Evolutionary conservation across 2,329 filamentous ascomycete species (phyloP).

Genomic region (Arthroderma sp.): DNA sequence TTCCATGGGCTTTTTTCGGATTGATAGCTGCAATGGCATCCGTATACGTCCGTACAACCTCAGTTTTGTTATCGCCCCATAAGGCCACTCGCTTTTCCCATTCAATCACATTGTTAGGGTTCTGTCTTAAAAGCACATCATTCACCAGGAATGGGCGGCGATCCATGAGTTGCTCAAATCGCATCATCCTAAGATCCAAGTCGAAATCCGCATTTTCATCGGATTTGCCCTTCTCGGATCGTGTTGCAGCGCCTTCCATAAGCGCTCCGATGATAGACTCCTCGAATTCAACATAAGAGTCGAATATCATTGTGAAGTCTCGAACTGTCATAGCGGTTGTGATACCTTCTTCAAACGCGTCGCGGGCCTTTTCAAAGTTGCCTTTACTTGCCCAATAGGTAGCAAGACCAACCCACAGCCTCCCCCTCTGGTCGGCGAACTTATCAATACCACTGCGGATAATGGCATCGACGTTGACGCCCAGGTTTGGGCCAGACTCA

Average conservation of each 20-base stretch:
- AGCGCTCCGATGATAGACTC: conserved; percentile 85
- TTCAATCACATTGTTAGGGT: conserved; percentile 88
- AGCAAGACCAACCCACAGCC: conserved; percentile 85
- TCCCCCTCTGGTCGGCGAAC: conserved; percentile 87
- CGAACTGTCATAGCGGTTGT: conserved; percentile 98
- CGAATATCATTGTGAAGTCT: conserved; percentile 92
- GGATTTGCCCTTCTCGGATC: conserved; percentile 62
- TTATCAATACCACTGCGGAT: conserved; percentile 80
- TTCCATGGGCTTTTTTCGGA: conserved; percentile 84
- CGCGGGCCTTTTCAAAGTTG: conserved; percentile 81
- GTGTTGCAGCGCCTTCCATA: conserved; percentile 72
- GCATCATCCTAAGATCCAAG: conserved; percentile 90
- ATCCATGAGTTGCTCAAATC: conserved; percentile 97
- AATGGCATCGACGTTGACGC: conserved; percentile 83
- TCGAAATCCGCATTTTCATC: conserved; percentile 85
- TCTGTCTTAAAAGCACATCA: conserved; percentile 86
- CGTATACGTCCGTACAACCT: conserved; percentile 89
- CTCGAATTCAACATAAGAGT: conserved; percentile 92
- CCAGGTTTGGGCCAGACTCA: conserved; percentile 63
- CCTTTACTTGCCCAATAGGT: conserved; percentile 94
- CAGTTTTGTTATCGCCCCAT: conserved; percentile 84
- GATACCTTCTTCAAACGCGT: conserved; percentile 90
- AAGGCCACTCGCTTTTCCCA: conserved; percentile 95
- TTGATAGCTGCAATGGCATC: conserved; percentile 85
- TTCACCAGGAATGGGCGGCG: conserved; percentile 90